These are phyloP conservation scores for Triticum turgidum DNA, from an alignment of 176 grass and related monocot species.

Conservation along the genomic window DNA sequence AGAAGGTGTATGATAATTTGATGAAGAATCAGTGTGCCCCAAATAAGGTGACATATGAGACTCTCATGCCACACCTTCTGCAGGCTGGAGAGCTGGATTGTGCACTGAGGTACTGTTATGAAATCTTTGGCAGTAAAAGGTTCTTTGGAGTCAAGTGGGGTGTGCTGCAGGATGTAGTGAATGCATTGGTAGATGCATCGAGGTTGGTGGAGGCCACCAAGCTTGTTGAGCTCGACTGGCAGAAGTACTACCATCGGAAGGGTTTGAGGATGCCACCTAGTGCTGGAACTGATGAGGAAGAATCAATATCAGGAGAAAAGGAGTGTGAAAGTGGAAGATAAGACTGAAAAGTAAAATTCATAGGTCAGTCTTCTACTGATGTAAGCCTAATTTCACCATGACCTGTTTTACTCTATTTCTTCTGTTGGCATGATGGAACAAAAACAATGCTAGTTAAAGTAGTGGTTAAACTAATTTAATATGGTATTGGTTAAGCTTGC, in stretches of 20 bases:
- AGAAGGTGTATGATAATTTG: conserved; percentile 49
- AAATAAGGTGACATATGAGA: conserved; percentile 47
- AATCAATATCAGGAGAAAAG: conserved; percentile 3
- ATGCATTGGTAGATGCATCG: too few species aligned
- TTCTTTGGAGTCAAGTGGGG: not conserved
- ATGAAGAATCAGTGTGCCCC: conserved; percentile 34
- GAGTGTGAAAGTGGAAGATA: conserved; percentile 4
- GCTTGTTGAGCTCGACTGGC: conserved; percentile 17
- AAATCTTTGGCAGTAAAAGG: conserved; percentile 11
- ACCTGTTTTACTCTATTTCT: too few species aligned
- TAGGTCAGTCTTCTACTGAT: conserved; percentile 1
- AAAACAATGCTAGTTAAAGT: not conserved
- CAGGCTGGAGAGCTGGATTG: conserved; percentile 51
- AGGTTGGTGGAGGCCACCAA: conserved; percentile 33
- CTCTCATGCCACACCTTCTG: conserved; percentile 38
- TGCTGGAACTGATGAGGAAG: not conserved
- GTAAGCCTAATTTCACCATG: not conserved
- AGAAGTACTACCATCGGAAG: conserved; percentile 37
- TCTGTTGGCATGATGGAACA: not conserved
- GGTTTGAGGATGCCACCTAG: conserved; percentile 22
- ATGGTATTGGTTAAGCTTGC: not conserved
- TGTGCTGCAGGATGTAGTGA: too few species aligned
- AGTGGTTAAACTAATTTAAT: not conserved
- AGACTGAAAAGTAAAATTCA: not conserved
- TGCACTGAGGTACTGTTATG: conserved; percentile 47